phyloP scores from a whole-genome alignment of 208 protist genomes.

The Wallacemonas collosoma region DNA sequence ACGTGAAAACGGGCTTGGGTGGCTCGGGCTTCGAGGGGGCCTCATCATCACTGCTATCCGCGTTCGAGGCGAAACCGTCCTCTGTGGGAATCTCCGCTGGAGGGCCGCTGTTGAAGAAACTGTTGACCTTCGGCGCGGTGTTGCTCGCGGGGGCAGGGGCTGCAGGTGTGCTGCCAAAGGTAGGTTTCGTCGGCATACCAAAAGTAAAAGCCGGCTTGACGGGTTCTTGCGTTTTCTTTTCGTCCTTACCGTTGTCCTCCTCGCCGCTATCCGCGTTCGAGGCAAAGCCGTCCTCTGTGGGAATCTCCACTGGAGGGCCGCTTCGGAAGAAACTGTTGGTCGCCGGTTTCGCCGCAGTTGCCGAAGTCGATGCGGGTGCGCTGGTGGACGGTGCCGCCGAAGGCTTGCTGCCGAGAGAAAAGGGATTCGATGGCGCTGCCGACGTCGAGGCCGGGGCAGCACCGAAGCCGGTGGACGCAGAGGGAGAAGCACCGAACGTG shows the following conservation, averaged over 20 bases:
- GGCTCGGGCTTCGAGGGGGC: constrained; percentile 9
- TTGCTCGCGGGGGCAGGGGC: constrained; percentile 8
- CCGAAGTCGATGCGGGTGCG: neutral
- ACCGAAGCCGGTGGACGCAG: constrained; percentile 6
- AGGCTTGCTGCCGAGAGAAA: constrained; percentile 31
- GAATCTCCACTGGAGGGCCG: constrained; percentile 58
- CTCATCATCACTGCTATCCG: constrained; percentile 49
- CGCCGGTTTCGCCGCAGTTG: neutral
- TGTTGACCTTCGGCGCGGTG: constrained; percentile 18
- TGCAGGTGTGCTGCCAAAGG: constrained; percentile 26
- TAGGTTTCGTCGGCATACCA: constrained; percentile 10
- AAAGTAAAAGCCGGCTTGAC: constrained; percentile 25
- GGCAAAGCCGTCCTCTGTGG: constrained; percentile 71
- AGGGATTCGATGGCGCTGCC: constrained; percentile 28
- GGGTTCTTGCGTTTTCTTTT: constrained; percentile 19
- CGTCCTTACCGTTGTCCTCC: constrained; percentile 15
- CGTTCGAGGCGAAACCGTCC: constrained; percentile 58
- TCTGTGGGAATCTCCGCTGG: constrained; percentile 36
- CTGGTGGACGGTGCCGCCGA: neutral
- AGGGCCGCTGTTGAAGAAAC: constrained; percentile 29
- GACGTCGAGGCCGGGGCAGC: too few species aligned
- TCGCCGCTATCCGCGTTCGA: constrained; percentile 62
- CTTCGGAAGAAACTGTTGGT: constrained; percentile 50
- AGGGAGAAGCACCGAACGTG: constrained; percentile 13
- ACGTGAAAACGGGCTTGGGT: constrained; percentile 15